Base-by-base conservation (phyloP, 2,329 filamentous ascomycete species). In the Xylariaceae sp. region DNA sequence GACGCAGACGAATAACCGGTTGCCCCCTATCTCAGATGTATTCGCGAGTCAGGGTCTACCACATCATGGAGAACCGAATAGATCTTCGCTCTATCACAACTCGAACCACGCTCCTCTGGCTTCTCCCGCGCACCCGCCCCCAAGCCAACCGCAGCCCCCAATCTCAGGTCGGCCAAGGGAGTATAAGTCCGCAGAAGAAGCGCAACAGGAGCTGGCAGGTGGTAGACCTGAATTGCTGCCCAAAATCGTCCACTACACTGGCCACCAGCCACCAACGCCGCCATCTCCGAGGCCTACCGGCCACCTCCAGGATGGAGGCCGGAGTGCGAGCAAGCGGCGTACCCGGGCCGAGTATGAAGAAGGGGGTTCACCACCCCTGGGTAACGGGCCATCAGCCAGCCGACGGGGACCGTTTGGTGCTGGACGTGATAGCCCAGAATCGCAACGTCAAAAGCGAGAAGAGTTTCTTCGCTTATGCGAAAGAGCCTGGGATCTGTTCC, bases 171-270 rank as follows among this genome's bases (percentile, higher is more conserved):
- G 90, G 43, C 71, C 81, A 9, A 78, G 90, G 41, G 92, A 97
- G 59, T 97, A 94, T 65, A 85, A 88, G 54, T 96, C 90, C 3
- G 92, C 92, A 9, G 92, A 98, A 61, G 92, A 98, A 59, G 92
- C 88, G 3, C 89, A 97, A 44, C 85, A 87, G 41, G 87, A 92
- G 48, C 66, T 98, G 46, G 83, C 89, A 4, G 89, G 88, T 35
- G 92, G 92, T n/a, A 80, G 92, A 41, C 84, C 94, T 41, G 92
- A 98, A 43, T 72, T 97, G 11, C 71, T 96, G 35, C 92, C 92
- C 15, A 92, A 90, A 63, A 79, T 97, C 41, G 87, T 98, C 11
- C 92, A 97, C 64, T 98, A 98, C 61, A 88, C 85, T 27, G 88
- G 88, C 32, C 88, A 94, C 58, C 90, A 95, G 61, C 89, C 90